Conservation (phyloP, 495 filamentous ascomycete species). For the Barbatosphaeria neglecta region DNA sequence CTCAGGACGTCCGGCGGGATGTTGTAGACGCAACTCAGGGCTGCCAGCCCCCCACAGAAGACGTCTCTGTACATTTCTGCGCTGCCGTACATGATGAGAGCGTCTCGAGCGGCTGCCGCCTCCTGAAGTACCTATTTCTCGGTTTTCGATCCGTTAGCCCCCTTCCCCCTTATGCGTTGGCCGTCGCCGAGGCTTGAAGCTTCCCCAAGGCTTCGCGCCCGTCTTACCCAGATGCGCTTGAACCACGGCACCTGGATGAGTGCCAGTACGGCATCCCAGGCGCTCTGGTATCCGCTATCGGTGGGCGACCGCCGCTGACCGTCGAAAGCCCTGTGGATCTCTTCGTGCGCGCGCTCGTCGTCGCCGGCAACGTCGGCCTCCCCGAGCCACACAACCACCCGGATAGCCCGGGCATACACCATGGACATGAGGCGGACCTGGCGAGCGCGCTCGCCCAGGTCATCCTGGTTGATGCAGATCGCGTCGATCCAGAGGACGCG, state of each 20-base stretch:
- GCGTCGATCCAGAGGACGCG: constrained; percentile 17
- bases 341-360: constrained; percentile 10
- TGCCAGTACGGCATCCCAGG: constrained; percentile 3
- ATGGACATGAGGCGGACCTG: constrained; percentile 17
- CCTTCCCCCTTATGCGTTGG: too few relatives aligned
- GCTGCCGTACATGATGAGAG: constrained; percentile 16
- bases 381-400: constrained; percentile 28
- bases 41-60: not conserved
- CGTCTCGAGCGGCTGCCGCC: constrained; percentile 15
- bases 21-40: not conserved
- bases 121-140: constrained; percentile 20
- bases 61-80: constrained; percentile 13
- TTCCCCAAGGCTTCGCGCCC: too few relatives aligned
- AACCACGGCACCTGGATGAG: constrained; percentile 16
- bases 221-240: constrained; percentile 21
- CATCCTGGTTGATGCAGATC: constrained; percentile 18
- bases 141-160: not conserved
- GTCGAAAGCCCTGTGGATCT: constrained; percentile 6
- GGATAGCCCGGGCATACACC: constrained; percentile 20
- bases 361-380: constrained; percentile 11
- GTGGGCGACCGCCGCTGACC: not conserved
- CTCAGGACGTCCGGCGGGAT: not conserved
- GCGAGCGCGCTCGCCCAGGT: constrained; percentile 4
- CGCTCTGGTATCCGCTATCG: not conserved
- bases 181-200: too few relatives aligned